These are phyloP conservation scores for Globisporangium parvum DNA, from an alignment of 352 stramenopile species.

Conservation along the genomic window DNA sequence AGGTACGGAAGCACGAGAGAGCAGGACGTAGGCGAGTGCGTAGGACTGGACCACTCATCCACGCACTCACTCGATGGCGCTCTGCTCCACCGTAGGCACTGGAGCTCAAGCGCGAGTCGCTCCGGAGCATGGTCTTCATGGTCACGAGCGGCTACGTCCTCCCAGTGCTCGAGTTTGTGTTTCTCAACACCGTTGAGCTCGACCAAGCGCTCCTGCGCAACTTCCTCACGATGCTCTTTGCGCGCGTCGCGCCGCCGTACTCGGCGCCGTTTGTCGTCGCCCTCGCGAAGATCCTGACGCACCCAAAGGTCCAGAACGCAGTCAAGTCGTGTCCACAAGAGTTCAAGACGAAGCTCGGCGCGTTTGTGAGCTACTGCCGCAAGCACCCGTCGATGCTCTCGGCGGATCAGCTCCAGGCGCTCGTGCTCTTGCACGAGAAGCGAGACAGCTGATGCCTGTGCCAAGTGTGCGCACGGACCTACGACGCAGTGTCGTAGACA, in stretches of 20 bases:
- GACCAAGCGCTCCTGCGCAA: slow-evolving; percentile 82
- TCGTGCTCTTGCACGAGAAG: slow-evolving; percentile 42
- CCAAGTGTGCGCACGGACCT: no score
- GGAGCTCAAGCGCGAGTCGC: slow-evolving; percentile 76
- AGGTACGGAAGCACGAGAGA: slow-evolving; percentile 22
- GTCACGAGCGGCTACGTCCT: slow-evolving; percentile 84
- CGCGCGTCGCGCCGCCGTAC: slow-evolving; percentile 66
- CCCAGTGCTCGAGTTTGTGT: slow-evolving; percentile 79
- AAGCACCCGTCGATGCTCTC: slow-evolving; percentile 54
- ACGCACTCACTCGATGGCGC: neutral
- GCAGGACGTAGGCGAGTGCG: neutral
- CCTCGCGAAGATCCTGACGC: slow-evolving; percentile 67
- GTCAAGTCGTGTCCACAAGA: slow-evolving; percentile 75
- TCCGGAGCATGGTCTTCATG: slow-evolving; percentile 85
- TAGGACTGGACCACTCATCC: neutral
- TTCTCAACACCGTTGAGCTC: slow-evolving; percentile 69
- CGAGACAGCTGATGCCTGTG: slow-evolving; percentile 2
- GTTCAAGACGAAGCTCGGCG: slow-evolving; percentile 66
- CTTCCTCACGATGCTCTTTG: slow-evolving; percentile 79
- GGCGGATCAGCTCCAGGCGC: slow-evolving; percentile 56
- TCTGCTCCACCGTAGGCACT: slow-evolving; percentile 28
- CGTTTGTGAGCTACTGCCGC: slow-evolving; percentile 63
- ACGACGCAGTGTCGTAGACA: no score
- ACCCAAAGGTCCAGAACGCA: slow-evolving; percentile 81
- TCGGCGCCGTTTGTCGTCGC: slow-evolving; percentile 70